Evolutionary conservation across 805 yeast species (phyloP).

Genomic region (Saccharomycopsis fibuligera): DNA sequence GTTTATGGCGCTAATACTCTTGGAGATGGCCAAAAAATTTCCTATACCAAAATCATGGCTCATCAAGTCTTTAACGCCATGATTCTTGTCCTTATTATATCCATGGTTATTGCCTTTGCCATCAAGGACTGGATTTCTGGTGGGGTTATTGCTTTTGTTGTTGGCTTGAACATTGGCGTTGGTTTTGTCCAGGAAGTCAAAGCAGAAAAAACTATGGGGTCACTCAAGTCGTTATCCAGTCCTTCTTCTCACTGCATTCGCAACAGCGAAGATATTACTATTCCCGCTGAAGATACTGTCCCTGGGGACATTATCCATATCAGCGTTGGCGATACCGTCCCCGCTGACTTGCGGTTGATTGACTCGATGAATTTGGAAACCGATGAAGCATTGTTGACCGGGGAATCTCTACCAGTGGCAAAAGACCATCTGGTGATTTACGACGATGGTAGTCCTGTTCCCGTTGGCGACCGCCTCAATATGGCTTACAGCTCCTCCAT

Average conservation of each 20-base stretch:
- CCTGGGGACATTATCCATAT: constrained; percentile 75
- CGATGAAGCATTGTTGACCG: constrained; percentile 87
- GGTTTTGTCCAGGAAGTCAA: constrained; percentile 67
- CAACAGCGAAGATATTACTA: constrained; percentile 47
- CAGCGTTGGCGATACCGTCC: constrained; percentile 80
- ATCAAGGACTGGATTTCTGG: constrained; percentile 77
- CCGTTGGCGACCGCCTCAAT: constrained; percentile 70
- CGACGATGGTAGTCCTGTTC: constrained; percentile 30
- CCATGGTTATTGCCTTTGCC: constrained; percentile 66
- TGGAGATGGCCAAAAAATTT: constrained; percentile 53
- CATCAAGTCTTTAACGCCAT: constrained; percentile 73
- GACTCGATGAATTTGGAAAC: constrained; percentile 78
- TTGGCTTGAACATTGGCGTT: constrained; percentile 53
- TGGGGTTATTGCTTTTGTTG: constrained; percentile 70
- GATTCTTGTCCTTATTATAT: constrained; percentile 64
- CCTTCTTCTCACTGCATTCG: constrained; percentile 67
- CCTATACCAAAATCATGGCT: constrained; percentile 47
- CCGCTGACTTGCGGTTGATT: constrained; percentile 82
- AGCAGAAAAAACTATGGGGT: constrained; percentile 77
- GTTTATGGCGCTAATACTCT: constrained; percentile 53
- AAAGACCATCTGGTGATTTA: constrained; percentile 46
- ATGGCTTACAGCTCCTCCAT: constrained; percentile 65
- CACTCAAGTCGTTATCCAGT: constrained; percentile 57
- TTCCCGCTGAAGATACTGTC: constrained; percentile 59
- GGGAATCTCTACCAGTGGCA: constrained; percentile 75